These are phyloP conservation scores for Tuber indicum DNA, from an alignment of 495 filamentous ascomycete genomes.

Conservation along the genomic window DNA sequence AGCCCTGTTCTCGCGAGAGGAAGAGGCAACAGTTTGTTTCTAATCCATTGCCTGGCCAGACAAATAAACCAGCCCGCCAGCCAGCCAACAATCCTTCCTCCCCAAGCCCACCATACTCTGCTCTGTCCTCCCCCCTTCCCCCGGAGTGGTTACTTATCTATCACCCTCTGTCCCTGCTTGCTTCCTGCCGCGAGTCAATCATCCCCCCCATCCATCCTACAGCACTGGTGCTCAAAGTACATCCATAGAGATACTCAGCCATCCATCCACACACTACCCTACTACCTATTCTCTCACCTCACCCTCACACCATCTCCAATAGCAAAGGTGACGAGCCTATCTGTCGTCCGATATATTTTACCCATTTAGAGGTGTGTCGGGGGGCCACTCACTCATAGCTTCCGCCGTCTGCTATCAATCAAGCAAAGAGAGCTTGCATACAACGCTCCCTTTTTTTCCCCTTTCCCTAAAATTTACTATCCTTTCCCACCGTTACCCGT, in stretches of 20 bases:
- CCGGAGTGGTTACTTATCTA: conserved; percentile 3
- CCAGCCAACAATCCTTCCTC: neutral
- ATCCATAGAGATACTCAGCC: neutral
- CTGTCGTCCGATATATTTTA: conserved; percentile 4
- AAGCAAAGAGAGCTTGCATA: neutral
- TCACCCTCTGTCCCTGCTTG: conserved; percentile 2
- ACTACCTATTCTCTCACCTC: neutral
- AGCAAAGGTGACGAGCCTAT: neutral
- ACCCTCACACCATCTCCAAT: neutral
- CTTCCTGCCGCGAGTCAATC: conserved; percentile 1
- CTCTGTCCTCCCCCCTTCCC: neutral
- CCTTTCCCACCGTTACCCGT: neutral
- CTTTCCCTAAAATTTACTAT: neutral
- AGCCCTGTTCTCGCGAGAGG: neutral
- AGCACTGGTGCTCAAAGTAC: neutral
- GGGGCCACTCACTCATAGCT: neutral
- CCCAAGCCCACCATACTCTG: neutral
- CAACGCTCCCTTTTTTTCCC: neutral
- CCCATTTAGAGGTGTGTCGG: neutral
- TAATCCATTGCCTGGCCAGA: neutral
- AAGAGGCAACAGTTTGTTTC: neutral
- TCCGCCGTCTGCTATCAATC: neutral
- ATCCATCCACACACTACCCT: neutral
- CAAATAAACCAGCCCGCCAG: neutral
- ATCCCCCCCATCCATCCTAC: neutral